Conservation (phyloP, 331 rosid genomes). For the Cydonia oblonga region DNA sequence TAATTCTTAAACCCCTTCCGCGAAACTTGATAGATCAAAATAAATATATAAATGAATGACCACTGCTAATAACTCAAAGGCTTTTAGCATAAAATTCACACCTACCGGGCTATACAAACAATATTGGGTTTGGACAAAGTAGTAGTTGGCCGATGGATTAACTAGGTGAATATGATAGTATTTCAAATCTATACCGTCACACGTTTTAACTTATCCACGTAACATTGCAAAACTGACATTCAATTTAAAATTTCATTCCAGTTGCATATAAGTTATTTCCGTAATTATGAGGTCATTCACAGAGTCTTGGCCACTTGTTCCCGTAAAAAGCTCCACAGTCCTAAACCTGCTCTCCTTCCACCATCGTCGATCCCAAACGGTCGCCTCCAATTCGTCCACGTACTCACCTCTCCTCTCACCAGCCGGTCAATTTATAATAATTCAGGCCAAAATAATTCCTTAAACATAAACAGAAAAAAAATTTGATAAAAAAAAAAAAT, state of each 20-base stretch:
- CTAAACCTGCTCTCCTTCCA: not conserved
- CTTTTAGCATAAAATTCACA: not conserved
- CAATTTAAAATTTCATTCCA: not conserved
- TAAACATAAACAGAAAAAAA: not conserved
- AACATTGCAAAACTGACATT: too few relatives aligned
- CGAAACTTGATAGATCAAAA: not conserved
- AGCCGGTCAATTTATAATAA: not conserved
- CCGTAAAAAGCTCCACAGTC: not conserved
- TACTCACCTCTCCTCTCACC: not conserved
- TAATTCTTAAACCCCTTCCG: too few relatives aligned
- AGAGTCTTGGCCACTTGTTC: not conserved
- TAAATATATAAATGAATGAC: not conserved
- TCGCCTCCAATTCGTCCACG: not conserved
- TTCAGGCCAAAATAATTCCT: not conserved
- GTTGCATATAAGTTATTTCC: too few relatives aligned
- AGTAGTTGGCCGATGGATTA: not conserved
- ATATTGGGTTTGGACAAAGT: too few relatives aligned
- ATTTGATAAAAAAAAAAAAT: not conserved
- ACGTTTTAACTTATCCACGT: not conserved
- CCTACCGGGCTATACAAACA: not conserved
- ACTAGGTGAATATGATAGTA: too few relatives aligned
- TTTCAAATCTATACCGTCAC: not conserved
- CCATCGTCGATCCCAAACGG: not conserved
- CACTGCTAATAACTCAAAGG: not conserved
- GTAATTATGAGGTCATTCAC: not conserved